Evolutionary conservation across 2,329 filamentous ascomycete species (phyloP), one percentile per base, ranked within the genome.

Genomic region (Tothia fuscella): DNA sequence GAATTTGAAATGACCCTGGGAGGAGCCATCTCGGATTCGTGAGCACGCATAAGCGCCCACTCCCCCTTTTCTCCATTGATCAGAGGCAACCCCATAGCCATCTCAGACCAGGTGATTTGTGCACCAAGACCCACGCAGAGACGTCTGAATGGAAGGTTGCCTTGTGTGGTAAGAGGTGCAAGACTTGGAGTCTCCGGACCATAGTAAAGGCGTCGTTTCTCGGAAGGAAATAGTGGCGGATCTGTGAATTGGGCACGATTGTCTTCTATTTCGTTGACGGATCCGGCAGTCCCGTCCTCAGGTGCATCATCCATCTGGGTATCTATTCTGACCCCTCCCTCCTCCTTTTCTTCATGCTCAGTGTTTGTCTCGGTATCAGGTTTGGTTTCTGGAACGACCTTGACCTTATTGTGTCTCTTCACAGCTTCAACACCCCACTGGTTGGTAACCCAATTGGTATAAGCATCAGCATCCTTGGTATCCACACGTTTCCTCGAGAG

Each of bases 121-220:
- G 87, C 88, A 26, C 91, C 91, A 19, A 96, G 72, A 42, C 88
- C 82, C 10, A 86, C 80, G 55, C 88, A 95, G 22, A 98, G 74
- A 38, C 91, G 77, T 43, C 91, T 80, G 67, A 94, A 98, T 1
- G 91, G 91, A 36, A 96, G 70, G 54, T 98, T 98, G 34, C 91
- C 91, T 63, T 96, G 91, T 0, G 91, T 98, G 1, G 91, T 98
- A 37, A 98, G 71, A 26, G 91, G 91, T 4, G 91, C 91, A n/a
- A 98, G 68, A 9, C 88, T 77, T 1, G 91, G 91, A 2, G 91
- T 98, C 59, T 96, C 89, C 1, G 80, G 77, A 5, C 88, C 88
- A 60, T 96, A 96, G 64, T 98, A 96, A 43, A 98, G 70, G 38
- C 80, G 78, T 44, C 91, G 76, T 67, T 98, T 98, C 65, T 98